Base-by-base conservation (phyloP, 371 early-diverging fungal genomes). In the Phascolomyces articulosus region DNA sequence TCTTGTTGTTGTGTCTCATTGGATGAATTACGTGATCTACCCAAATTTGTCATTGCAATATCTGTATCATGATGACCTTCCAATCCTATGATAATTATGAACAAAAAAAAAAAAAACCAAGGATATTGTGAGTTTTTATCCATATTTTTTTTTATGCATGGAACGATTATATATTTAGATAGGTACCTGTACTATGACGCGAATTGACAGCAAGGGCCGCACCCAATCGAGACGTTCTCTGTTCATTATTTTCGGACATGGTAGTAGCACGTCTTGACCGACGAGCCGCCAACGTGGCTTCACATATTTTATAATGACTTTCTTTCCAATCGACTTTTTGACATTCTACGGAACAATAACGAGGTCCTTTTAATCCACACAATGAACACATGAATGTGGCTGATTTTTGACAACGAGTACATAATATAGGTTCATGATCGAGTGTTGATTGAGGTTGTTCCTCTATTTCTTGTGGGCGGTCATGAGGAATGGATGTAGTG, bases 341-440 rank as follows among this genome's bases (percentile, higher is more conserved):
- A 65, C 93, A 93, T 26, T 83, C 83, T 20, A 73, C 64, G 24
- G 89, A 89, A 72, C 93, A 93, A 69, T 91, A 93, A 27, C 84
- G 81, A 26, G 83, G 83, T 7, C 83, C 83, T 28, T 60, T 58
- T 2, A 72, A 55, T 8, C 80, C 82, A 56, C 90, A 90, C 16
- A 82, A 74, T 26, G 87, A 86, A 60, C 90, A 90, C 80, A 86
- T 86, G 60, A 81, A 90, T 0, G 70, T 72, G 0, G 87, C 90
- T 15, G 74, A 67, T 47, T 75, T 76, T 27, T 70, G 74, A 66
- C 90, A 89, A 49, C 67, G 68, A 4, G 62, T 31, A 60, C 80
- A 80, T 18, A 27, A 20, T 20, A 59, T 47, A 18, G 56, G 56
- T 55, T 38, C n/a, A 4, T 31, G 56, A 23, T 55, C 24, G n/a